These are phyloP conservation scores for Mycoemilia scoparia DNA, from an alignment of 192 early-diverging fungal genomes.

Conservation along the genomic window DNA sequence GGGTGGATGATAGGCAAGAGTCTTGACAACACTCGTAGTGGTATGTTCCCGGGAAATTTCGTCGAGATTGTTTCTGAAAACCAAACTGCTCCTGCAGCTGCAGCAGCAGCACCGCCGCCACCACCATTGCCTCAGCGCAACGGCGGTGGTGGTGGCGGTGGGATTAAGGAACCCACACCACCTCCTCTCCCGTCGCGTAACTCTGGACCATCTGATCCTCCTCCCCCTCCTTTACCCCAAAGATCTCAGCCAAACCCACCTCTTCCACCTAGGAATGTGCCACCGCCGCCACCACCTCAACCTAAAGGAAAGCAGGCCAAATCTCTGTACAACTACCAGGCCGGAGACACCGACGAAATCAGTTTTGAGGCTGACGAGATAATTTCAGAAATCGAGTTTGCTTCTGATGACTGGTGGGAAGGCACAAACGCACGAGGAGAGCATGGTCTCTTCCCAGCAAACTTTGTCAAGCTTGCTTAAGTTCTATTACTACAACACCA, in stretches of 20 bases:
- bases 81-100: not conserved
- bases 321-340: constrained; percentile 70
- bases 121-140: not conserved
- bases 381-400: constrained; percentile 64
- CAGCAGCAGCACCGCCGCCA: not conserved
- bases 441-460: constrained; percentile 60
- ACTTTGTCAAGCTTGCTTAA: constrained; percentile 24
- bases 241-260: not conserved
- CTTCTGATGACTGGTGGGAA: constrained; percentile 86
- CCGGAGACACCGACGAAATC: constrained; percentile 75
- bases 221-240: not conserved
- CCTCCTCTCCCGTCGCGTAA: too few species aligned
- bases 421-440: constrained; percentile 37
- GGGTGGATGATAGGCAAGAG: constrained; percentile 86
- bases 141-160: too few species aligned
- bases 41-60: constrained; percentile 69
- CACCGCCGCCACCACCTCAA: not conserved
- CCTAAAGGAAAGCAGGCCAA: constrained; percentile 26
- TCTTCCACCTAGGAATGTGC: not conserved
- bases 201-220: too few species aligned
- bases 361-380: constrained; percentile 53
- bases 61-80: constrained; percentile 39
- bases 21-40: constrained; percentile 48
- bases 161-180: too few species aligned
- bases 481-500: too few species aligned